A percentile compares a stretch with the other conserved stretches of the same genome.
Evolutionary conservation across 1,284 basidiomycete species (phyloP).

Genomic region (Entoloma clypeatum): DNA sequence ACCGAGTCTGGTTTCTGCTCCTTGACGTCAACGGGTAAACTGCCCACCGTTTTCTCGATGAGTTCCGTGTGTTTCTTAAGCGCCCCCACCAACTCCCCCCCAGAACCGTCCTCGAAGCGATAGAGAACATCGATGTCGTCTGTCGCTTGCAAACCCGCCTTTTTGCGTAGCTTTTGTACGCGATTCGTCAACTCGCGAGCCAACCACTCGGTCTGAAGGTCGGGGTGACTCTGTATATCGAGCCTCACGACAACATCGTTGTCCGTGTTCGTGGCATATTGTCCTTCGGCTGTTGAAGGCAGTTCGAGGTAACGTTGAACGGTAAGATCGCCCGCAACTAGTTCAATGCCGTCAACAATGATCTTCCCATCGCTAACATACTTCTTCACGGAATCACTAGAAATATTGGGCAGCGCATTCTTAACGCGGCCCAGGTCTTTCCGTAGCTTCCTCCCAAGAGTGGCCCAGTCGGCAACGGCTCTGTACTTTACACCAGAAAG

Average conservation of each 20-base stretch:
- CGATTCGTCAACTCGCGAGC: conserved; percentile 91
- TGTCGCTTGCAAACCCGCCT: conserved; percentile 90
- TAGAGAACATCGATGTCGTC: conserved; percentile 95
- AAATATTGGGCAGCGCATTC: conserved; percentile 77
- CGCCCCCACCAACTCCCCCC: conserved; percentile 67
- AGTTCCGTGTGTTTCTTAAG: conserved; percentile 69
- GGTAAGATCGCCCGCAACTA: conserved; percentile 86
- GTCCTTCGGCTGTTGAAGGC: conserved; percentile 51
- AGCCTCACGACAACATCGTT: conserved; percentile 93
- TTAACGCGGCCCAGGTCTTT: conserved; percentile 93
- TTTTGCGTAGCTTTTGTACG: conserved; percentile 95
- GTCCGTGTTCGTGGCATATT: conserved; percentile 87
- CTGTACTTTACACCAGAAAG: conserved; percentile 88
- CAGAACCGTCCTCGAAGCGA: conserved; percentile 69
- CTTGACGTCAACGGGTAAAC: conserved; percentile 61
- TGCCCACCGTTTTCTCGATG: conserved; percentile 76
- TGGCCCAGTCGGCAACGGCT: conserved; percentile 93
- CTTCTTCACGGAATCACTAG: conserved; percentile 81
- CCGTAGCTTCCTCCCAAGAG: conserved; percentile 90
- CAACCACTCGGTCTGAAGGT: conserved; percentile 86
- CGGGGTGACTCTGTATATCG: conserved; percentile 84
- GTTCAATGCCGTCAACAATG: conserved; percentile 85
- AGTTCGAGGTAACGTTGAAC: conserved; percentile 91
- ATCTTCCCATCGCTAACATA: conserved; percentile 80
- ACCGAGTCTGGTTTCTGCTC: conserved; percentile 43